Evolutionary conservation across 176 grass and related monocot genomes (phyloP).

Genomic region (Ensete ventricosum): DNA sequence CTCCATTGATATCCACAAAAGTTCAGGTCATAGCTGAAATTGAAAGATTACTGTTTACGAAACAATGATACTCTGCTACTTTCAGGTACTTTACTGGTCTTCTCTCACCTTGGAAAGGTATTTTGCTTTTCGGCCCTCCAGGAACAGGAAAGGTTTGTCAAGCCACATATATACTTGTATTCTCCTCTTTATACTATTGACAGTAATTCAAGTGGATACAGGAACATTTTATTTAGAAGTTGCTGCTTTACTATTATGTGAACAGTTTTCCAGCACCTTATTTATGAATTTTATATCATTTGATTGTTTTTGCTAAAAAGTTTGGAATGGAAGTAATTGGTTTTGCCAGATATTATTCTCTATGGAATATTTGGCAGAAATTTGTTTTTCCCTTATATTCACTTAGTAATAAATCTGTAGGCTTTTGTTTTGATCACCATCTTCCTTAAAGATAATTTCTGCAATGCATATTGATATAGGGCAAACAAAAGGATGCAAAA

Average conservation of each 20-base stretch:
- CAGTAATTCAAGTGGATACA: background rate
- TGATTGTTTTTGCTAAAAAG: too few species aligned
- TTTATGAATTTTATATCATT: too few species aligned
- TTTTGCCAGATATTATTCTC: too few species aligned
- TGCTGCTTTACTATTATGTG: background rate
- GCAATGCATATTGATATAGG: too few species aligned
- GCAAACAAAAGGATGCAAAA: too few species aligned
- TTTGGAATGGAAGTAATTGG: too few species aligned
- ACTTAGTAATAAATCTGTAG: too few species aligned
- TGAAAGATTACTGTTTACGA: background rate
- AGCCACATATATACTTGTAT: background rate
- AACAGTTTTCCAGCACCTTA: too few species aligned
- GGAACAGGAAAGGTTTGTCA: conserved; percentile 44
- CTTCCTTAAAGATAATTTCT: too few species aligned
- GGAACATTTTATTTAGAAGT: background rate
- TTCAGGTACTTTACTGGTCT: conserved; percentile 47
- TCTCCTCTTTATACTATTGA: background rate
- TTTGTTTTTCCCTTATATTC: too few species aligned
- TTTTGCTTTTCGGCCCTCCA: conserved; percentile 45
- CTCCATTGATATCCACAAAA: background rate
- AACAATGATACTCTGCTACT: background rate
- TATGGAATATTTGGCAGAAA: too few species aligned
- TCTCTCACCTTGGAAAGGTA: conserved; percentile 53
- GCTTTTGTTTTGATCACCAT: too few species aligned
- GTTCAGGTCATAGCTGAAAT: background rate